Evolutionary conservation across 805 yeast genomes (phyloP).

Genomic region (Pichia gijzeniarum): DNA sequence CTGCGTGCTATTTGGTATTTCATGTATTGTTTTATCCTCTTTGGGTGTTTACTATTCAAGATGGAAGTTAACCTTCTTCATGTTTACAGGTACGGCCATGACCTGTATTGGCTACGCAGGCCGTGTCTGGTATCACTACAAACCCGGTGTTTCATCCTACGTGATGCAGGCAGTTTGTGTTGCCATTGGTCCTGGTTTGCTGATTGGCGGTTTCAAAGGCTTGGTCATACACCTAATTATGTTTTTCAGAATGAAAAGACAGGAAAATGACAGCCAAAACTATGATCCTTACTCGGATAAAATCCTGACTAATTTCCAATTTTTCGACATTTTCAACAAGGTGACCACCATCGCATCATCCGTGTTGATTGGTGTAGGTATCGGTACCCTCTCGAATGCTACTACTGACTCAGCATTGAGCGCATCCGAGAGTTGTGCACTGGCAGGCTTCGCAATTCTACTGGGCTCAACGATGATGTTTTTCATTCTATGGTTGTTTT

Average conservation of each 20-base stretch:
- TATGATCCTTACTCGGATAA: background rate
- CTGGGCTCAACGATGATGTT: background rate
- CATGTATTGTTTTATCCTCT: background rate
- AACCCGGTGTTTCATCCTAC: background rate
- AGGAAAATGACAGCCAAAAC: background rate
- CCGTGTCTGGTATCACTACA: background rate
- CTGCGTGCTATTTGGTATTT: background rate
- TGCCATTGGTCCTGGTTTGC: background rate
- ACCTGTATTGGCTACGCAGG: constrained; percentile 1
- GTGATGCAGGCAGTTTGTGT: constrained; percentile 1
- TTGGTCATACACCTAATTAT: background rate
- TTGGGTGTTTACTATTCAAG: background rate
- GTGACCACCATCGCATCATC: background rate
- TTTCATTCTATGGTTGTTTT: background rate
- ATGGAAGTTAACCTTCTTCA: background rate
- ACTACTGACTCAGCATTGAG: background rate
- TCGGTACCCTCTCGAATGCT: background rate
- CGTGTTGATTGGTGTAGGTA: background rate
- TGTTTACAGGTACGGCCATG: background rate
- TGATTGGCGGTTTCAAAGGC: background rate
- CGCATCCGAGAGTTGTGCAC: background rate
- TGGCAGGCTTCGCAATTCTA: background rate
- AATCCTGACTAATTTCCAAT: background rate
- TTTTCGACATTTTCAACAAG: background rate
- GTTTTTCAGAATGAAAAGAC: background rate